These are phyloP conservation scores for Dispira simplex DNA, from an alignment of 192 early-diverging fungal species.

Conservation along the genomic window DNA sequence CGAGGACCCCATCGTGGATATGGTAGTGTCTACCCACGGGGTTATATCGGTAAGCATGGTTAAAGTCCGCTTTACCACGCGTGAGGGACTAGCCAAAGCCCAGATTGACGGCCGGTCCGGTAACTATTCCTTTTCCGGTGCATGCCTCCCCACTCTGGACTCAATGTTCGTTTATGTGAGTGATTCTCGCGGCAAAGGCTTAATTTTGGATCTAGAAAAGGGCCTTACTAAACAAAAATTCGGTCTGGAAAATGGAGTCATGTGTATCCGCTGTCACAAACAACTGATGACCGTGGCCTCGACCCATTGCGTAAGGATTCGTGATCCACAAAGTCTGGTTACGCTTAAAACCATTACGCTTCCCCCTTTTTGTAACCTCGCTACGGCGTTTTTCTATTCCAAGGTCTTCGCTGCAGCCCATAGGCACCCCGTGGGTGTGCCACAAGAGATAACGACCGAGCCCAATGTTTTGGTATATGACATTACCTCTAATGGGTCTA, in stretches of 20 bases:
- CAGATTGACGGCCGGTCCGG: slow-evolving; percentile 28
- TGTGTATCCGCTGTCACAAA: not conserved
- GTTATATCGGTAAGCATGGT: slow-evolving; percentile 49
- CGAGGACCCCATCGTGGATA: slow-evolving; percentile 42
- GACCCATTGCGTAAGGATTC: not conserved
- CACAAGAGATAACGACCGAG: too few species aligned
- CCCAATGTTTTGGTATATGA: not conserved
- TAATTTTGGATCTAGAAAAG: not conserved
- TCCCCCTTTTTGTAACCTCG: too few species aligned
- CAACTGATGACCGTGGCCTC: slow-evolving; percentile 1
- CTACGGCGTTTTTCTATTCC: too few species aligned
- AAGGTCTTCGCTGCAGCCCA: too few species aligned
- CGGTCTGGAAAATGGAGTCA: slow-evolving; percentile 1
- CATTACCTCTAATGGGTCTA: not conserved
- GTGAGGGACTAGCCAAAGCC: slow-evolving; percentile 30
- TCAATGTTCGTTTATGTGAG: not conserved
- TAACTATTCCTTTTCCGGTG: slow-evolving; percentile 18
- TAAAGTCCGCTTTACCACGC: slow-evolving; percentile 41
- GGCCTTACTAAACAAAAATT: not conserved
- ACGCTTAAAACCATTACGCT: not conserved
- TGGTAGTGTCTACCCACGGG: slow-evolving; percentile 38
- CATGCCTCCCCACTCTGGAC: not conserved
- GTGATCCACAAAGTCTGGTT: not conserved
- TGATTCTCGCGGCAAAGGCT: not conserved
- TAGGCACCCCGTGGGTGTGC: too few species aligned